Evolutionary conservation across 306 rosid genomes (phyloP), one percentile per base, ranked within the genome.

Genomic region (Aeschynomene evenia): DNA sequence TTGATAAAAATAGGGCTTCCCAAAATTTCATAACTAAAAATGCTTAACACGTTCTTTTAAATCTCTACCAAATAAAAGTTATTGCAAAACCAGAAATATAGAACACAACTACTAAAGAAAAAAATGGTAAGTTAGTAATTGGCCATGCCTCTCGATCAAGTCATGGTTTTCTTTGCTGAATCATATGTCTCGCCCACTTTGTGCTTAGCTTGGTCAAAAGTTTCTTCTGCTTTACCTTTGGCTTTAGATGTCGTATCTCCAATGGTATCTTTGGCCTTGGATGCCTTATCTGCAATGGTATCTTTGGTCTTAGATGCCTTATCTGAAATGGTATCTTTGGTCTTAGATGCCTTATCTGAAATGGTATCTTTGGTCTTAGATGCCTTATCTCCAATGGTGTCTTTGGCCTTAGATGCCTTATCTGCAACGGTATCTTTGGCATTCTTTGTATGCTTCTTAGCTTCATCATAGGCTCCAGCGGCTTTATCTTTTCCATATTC

Each of bases 111-210:
- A n/a, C n/a, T n/a, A n/a, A n/a, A n/a, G n/a, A n/a, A n/a, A n/a
- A n/a, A n/a, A n/a, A n/a, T n/a, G n/a, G n/a, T n/a, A n/a, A n/a
- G n/a, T n/a, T n/a, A n/a, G n/a, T n/a, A n/a, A n/a, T n/a, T n/a
- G n/a, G n/a, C n/a, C n/a, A n/a, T n/a, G 62, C 9, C 19, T 3
- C 22, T 29, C 15, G n/a, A n/a, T n/a, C n/a, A 16, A 2, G 74
- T 62, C 68, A 14, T 8, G 1, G 58, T 37, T 42, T 82, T 57
- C 81, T 67, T 73, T 5, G 79, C 72, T 20, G 74, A 50, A 3
- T 0, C 12, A 28, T 73, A 73, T 2, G 75, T 13, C 19, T 73
- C 82, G 18, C 31, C 81, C 22, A 54, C 83, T 23, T 52, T 70
- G 2, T 68, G 11, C 31, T 68, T 71, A 3, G 75, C 74, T 36